A percentile compares a stretch with the other conserved stretches of the same genome.
These are phyloP conservation scores for Cadophora luteo-olivacea DNA, from an alignment of 2,329 filamentous ascomycete species.

Conservation along the genomic window DNA sequence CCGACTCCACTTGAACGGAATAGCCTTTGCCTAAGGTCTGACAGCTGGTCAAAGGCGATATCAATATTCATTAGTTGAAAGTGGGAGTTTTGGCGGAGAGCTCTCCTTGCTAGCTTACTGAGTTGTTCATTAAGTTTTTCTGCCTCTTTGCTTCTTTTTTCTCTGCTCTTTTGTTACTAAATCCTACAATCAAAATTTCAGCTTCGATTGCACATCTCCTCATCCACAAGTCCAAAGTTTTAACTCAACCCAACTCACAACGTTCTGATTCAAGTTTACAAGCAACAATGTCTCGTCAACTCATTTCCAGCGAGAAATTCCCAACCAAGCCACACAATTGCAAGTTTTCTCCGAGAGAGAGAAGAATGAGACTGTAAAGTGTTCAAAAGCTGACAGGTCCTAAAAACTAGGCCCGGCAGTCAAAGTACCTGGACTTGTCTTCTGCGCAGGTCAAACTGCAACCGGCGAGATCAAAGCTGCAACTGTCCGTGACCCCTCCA, in stretches of 20 bases:
- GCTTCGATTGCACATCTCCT: not conserved
- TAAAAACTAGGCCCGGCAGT: constrained; percentile 48
- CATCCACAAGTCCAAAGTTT: not conserved
- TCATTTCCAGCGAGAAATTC: constrained; percentile 55
- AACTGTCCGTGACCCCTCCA: constrained; percentile 45
- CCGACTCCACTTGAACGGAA: not conserved
- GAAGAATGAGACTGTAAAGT: not conserved
- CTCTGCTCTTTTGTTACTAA: not conserved
- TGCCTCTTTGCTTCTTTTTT: not conserved
- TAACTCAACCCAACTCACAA: not conserved
- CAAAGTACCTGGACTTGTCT: constrained; percentile 54
- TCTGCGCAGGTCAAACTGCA: constrained; percentile 56
- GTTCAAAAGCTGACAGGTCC: not conserved
- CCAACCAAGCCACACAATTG: constrained; percentile 55
- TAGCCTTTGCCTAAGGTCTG: not conserved
- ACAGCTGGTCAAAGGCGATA: not conserved
- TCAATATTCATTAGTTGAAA: not conserved
- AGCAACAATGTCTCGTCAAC: constrained; percentile 51
- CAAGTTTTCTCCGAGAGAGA: constrained; percentile 35
- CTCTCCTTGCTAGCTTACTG: not conserved
- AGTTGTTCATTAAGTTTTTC: not conserved
- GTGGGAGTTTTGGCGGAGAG: not conserved
- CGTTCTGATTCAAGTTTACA: not conserved
- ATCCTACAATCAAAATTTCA: not conserved
- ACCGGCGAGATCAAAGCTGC: constrained; percentile 56